Conservation (phyloP, 2,329 filamentous ascomycete species). For the Orbilia quercus region DNA sequence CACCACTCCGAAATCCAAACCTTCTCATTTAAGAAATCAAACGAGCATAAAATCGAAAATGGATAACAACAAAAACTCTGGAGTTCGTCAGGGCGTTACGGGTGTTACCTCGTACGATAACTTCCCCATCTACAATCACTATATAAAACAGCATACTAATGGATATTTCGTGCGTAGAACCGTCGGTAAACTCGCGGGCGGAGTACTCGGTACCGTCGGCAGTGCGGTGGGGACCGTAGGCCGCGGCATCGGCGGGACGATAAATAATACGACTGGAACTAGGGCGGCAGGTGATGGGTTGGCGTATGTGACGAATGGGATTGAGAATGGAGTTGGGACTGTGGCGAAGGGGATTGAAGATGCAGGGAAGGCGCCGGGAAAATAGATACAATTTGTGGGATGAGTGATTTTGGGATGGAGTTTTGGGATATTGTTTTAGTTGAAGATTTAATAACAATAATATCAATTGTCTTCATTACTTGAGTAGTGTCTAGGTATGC, state of each 20-base stretch:
- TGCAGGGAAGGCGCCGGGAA: constrained; percentile 45
- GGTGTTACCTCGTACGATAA: constrained; percentile 53
- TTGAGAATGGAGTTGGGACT: constrained; percentile 31
- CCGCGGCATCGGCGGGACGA: constrained; percentile 48
- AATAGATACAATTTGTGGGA: constrained; percentile 6
- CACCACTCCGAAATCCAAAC: constrained; percentile 2
- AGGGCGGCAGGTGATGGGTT: constrained; percentile 33
- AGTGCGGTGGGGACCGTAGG: constrained; percentile 47
- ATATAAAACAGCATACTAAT: constrained; percentile 5
- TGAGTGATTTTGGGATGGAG: too few relatives aligned
- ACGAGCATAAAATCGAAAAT: constrained; percentile 23
- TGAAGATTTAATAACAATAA: background rate
- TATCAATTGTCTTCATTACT: background rate
- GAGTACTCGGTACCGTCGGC: constrained; percentile 40
- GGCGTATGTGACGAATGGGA: constrained; percentile 33
- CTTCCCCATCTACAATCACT: background rate
- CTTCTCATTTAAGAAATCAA: background rate
- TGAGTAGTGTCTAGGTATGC: too few relatives aligned
- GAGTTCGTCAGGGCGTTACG: constrained; percentile 44
- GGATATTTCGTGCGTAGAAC: constrained; percentile 13
- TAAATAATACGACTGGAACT: constrained; percentile 51
- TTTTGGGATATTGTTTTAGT: background rate
- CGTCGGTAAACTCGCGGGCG: constrained; percentile 39
- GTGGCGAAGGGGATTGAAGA: constrained; percentile 40
- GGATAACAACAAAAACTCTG: constrained; percentile 41